Conservation (phyloP, 148 eudicot genomes). For the Limonium bicolor region DNA sequence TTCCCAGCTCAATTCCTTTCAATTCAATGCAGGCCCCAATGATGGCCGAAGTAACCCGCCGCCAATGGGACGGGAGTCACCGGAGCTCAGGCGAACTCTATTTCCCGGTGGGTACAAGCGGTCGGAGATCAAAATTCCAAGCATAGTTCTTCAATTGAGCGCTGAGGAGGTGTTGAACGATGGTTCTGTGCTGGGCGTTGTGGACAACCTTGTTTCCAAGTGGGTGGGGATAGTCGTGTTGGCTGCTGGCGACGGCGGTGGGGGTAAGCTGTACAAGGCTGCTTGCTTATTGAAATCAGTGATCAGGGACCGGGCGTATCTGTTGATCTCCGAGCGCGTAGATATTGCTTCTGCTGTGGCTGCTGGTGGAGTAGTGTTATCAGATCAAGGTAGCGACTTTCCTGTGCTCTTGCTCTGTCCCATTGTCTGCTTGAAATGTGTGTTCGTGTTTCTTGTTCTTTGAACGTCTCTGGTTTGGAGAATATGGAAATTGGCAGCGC, state of each 20-base stretch:
- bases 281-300: conserved; percentile 74
- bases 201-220: conserved; percentile 51
- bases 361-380: conserved; percentile 79
- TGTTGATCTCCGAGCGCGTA: conserved; percentile 71
- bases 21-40: conserved; percentile 2
- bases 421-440: neutral
- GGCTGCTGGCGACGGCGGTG: conserved; percentile 36
- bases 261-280: conserved; percentile 69
- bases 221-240: conserved; percentile 61
- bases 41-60: neutral
- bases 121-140: conserved; percentile 57
- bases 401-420: no score
- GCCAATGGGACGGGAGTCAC: neutral
- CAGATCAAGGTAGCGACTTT: conserved; percentile 85
- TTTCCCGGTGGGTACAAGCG: conserved; percentile 87
- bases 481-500: no score
- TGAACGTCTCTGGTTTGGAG: neutral
- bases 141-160: conserved; percentile 38
- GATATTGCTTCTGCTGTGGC: conserved; percentile 87
- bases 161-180: conserved; percentile 42
- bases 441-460: neutral
- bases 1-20: conserved; percentile 2
- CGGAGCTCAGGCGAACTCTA: conserved; percentile 22
- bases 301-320: conserved; percentile 66
- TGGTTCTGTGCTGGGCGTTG: conserved; percentile 24